Evolutionary conservation across 2,329 filamentous ascomycete genomes (phyloP).

Genomic region (Pseudogymnoascus pannorum): DNA sequence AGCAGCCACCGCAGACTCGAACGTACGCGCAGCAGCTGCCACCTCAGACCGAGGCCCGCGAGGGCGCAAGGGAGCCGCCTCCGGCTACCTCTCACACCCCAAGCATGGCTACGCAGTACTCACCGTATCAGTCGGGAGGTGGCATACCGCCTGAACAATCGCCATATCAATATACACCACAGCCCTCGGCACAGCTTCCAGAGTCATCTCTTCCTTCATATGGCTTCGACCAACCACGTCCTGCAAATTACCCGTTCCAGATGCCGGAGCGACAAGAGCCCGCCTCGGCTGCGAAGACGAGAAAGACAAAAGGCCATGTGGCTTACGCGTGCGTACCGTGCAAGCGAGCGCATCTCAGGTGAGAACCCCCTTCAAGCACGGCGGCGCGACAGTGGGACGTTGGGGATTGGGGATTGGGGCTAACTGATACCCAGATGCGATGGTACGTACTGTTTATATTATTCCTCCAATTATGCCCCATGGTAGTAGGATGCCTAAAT

Average conservation of each 20-base stretch:
- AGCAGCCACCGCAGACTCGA: neutral
- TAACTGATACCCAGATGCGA: constrained; percentile 47
- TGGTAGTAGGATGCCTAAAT: neutral
- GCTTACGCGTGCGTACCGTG: constrained; percentile 80
- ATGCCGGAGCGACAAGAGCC: constrained; percentile 2
- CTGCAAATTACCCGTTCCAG: neutral
- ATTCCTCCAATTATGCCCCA: neutral
- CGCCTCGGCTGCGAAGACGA: constrained; percentile 44
- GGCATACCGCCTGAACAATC: neutral
- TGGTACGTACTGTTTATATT: constrained; percentile 43
- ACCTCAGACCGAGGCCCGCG: constrained; percentile 8
- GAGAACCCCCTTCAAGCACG: constrained; percentile 13
- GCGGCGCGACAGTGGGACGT: neutral
- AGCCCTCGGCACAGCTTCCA: neutral
- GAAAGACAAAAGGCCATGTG: constrained; percentile 73
- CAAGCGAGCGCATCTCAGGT: constrained; percentile 74
- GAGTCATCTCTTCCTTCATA: neutral
- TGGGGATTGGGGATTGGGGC: constrained; percentile 15
- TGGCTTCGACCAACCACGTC: neutral
- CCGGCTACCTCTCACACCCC: neutral
- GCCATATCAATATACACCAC: neutral
- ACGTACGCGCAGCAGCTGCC: constrained; percentile 19
- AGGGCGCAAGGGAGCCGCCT: neutral
- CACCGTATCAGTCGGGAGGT: constrained; percentile 18
- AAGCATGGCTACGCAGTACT: constrained; percentile 17